Conservation (phyloP, 176 grass and related monocot genomes). For the Phyllostachys edulis region DNA sequence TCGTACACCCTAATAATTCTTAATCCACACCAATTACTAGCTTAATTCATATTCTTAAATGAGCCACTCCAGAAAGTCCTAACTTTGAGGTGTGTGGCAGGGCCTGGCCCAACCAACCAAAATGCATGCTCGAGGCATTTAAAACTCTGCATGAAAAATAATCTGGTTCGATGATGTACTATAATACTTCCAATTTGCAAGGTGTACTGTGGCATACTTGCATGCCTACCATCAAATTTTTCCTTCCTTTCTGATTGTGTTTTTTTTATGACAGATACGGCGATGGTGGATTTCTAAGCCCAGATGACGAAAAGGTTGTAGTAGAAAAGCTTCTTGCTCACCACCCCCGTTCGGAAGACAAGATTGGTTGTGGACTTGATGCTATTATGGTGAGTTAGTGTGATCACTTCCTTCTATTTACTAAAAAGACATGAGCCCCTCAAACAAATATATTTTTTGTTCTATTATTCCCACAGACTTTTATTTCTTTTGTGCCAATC, state of each 20-base stretch:
- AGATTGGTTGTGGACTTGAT: conserved; percentile 52
- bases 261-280: no score
- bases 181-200: no score
- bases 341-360: conserved; percentile 66
- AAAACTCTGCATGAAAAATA: not conserved
- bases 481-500: not conserved
- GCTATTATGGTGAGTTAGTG: conserved; percentile 63
- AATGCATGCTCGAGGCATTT: not conserved
- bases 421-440: not conserved
- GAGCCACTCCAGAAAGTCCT: not conserved
- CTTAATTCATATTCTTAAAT: not conserved
- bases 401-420: conserved; percentile 6
- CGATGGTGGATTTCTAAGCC: no score
- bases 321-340: conserved; percentile 74
- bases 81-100: not conserved
- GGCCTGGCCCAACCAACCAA: not conserved
- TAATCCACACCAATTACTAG: not conserved
- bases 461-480: not conserved
- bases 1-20: not conserved
- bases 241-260: no score
- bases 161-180: not conserved
- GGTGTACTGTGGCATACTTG: no score
- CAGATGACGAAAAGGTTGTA: not conserved
- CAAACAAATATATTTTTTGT: not conserved
- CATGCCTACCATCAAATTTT: no score